Evolutionary conservation across 148 eudicot genomes (phyloP), one percentile per base, ranked within the genome.

Genomic region (Selenicereus undatus): DNA sequence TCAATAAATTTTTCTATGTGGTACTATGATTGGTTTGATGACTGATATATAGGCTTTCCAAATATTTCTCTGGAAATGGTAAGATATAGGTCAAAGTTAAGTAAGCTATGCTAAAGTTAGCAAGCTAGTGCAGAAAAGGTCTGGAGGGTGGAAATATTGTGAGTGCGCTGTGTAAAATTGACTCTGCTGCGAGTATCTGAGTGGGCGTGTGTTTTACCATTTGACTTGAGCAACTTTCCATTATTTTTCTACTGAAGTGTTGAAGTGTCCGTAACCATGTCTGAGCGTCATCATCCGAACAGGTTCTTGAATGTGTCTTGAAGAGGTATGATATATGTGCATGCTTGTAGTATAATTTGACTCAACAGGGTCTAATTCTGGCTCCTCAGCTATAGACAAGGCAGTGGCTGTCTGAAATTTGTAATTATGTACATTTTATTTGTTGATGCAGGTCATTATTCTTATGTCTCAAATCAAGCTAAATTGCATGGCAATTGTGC

Each of bases 401-500:
- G 24, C 27, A 11, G 69, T 24, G 21, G 43, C 43, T 74, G 32
- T 21, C 43, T 4, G 43, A 14, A 71, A 71, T 50, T 75, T 48
- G 5, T 29, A 30, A 10, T 35, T 0, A 13, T 54, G n/a, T 85
- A 70, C 32, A 79, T 32, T 74, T n/a, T 71, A 27, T 85, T 83
- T 81, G 65, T 85, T 65, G 66, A 81, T 88, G 88, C 92, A 95
- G 99, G 80, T 89, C 82, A 87, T 95, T 82, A 78, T 91, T 77
- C 90, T 93, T 73, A 91, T 92, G 36, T 89, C 94, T 80, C 96
- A 92, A 86, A 89, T 95, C 62, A 89, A 84, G 81, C 86, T 91
- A 78, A 95, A 95, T 80, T 91, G 95, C 73, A 95, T 95, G 92
- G 99, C 97, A 66, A 80, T 95, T 85, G 97, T 91, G 62, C 97